These are phyloP conservation scores for Trichoderma atrobrunneum DNA, from an alignment of 2,329 filamentous ascomycete genomes.

Conservation along the genomic window DNA sequence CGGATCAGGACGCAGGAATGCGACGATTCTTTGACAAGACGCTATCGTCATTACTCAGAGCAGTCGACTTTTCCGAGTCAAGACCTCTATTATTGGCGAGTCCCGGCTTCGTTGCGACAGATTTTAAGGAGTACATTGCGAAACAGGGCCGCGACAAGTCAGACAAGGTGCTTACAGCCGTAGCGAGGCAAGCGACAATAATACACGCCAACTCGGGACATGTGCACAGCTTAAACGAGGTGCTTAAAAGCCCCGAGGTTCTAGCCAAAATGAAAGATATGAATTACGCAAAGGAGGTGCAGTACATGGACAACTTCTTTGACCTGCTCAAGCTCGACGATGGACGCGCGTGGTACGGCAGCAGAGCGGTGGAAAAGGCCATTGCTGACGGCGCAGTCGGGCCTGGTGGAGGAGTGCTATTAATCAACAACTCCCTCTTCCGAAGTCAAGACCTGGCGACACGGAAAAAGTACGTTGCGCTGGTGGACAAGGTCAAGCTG, in stretches of 20 bases:
- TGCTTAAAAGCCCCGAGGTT: constrained; percentile 78
- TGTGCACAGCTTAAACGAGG: constrained; percentile 81
- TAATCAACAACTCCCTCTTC: constrained; percentile 87
- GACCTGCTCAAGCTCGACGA: constrained; percentile 78
- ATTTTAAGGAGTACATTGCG: constrained; percentile 72
- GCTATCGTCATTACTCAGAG: constrained; percentile 70
- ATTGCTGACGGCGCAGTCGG: constrained; percentile 87
- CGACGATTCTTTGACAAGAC: constrained; percentile 72
- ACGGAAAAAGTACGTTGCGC: constrained; percentile 74
- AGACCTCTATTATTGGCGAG: constrained; percentile 80
- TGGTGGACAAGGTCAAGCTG: constrained; percentile 85
- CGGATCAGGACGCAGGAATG: constrained; percentile 68
- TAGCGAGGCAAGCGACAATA: constrained; percentile 63
- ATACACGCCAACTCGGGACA: constrained; percentile 85
- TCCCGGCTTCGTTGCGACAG: constrained; percentile 80
- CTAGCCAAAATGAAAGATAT: constrained; percentile 76
- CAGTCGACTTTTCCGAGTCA: constrained; percentile 69
- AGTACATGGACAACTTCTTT: constrained; percentile 80
- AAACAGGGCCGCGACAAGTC: constrained; percentile 55
- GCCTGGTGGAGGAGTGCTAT: constrained; percentile 74
- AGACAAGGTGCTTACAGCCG: constrained; percentile 67
- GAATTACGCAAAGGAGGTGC: constrained; percentile 81
- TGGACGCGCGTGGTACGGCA: constrained; percentile 86
- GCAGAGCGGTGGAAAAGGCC: constrained; percentile 75
- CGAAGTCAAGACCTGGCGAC: constrained; percentile 74